phyloP scores from a whole-genome alignment of 306 rosid species.

The Vachellia pachyceras region DNA sequence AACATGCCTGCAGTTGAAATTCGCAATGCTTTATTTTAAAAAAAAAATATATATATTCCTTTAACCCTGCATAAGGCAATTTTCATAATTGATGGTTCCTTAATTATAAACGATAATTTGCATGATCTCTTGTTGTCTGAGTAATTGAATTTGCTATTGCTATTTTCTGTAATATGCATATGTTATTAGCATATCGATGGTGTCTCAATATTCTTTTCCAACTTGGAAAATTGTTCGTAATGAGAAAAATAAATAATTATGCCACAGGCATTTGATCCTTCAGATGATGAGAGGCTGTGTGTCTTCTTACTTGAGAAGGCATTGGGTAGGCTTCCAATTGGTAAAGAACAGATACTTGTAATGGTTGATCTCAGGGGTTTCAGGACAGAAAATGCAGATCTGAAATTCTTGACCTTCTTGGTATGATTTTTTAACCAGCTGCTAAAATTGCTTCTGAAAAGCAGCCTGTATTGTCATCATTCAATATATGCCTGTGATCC shows the following conservation, averaged over 20 bases:
- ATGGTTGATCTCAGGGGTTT: slow-evolving; percentile 87
- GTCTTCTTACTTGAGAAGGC: slow-evolving; percentile 85
- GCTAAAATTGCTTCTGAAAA: slow-evolving; percentile 25
- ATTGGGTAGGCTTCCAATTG: slow-evolving; percentile 71
- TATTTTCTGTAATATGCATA: slow-evolving; percentile 1
- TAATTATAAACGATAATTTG: neutral
- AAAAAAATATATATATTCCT: neutral
- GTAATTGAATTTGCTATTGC: neutral
- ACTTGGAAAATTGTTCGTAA: slow-evolving; percentile 28
- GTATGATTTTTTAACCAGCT: slow-evolving; percentile 49
- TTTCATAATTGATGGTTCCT: slow-evolving; percentile 14
- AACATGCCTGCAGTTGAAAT: slow-evolving; percentile 13
- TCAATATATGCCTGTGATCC: slow-evolving; percentile 14
- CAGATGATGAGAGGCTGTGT: slow-evolving; percentile 78
- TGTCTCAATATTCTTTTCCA: neutral
- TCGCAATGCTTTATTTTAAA: neutral
- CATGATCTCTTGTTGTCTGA: neutral
- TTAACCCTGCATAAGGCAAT: slow-evolving; percentile 17
- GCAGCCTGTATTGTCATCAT: slow-evolving; percentile 11
- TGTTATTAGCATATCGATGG: neutral
- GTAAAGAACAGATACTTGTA: slow-evolving; percentile 74
- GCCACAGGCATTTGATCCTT: slow-evolving; percentile 66
- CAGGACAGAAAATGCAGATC: slow-evolving; percentile 74
- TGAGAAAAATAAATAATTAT: slow-evolving; percentile 32
- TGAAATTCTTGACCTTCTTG: slow-evolving; percentile 75